Base-by-base conservation (phyloP, 306 rosid genomes). In the Lotus japonicus region DNA sequence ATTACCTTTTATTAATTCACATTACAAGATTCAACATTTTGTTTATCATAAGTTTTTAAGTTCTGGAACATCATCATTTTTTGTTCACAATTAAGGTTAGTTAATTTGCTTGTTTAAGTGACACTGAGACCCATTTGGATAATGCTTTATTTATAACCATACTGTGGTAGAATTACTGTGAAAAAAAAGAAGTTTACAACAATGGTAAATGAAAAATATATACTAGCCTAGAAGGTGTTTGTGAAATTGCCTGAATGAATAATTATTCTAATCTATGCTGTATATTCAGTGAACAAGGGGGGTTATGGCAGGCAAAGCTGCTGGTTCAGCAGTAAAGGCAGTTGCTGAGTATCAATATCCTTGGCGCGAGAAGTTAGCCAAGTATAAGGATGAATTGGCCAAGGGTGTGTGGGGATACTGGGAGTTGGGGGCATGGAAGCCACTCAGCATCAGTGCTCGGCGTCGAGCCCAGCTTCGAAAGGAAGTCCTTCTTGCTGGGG, bases 351-450 rank as follows among this genome's bases (percentile, higher is more conserved):
- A 81, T 80, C 92, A 87, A 43, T 86, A 84, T 58, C 96, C 91
- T 8, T 89, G 92, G 96, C 86, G 82, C 6, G 92, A 87, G 83
- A 87, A 89, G 84, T 53, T 87, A 56, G 73, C 4, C 9, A 89
- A 85, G 52, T 83, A 87, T 66, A 81, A 82, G 79, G 78, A 78
- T 61, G 95, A 90, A 53, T 82, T 90, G 54, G 80, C 95, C 58
- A 90, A 87, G 78, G 97, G 97, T 36, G 88, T 85, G 4, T 87
- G 94, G 94, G 96, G 96, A 44, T 89, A 83, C 70, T 89, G 96
- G 96, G 86, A 89, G 51, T 80, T 89, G n/a, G 96, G 96, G 52
- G 96, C 96, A 9, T 90, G 97, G 97, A 87, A 85, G 83, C 85
- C 97, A 4, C 86, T 88, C 2, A 85, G 82, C 18, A 80, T 90